These are phyloP conservation scores for Curvularia sp. DNA, from an alignment of 2,329 filamentous ascomycete species.

Conservation along the genomic window DNA sequence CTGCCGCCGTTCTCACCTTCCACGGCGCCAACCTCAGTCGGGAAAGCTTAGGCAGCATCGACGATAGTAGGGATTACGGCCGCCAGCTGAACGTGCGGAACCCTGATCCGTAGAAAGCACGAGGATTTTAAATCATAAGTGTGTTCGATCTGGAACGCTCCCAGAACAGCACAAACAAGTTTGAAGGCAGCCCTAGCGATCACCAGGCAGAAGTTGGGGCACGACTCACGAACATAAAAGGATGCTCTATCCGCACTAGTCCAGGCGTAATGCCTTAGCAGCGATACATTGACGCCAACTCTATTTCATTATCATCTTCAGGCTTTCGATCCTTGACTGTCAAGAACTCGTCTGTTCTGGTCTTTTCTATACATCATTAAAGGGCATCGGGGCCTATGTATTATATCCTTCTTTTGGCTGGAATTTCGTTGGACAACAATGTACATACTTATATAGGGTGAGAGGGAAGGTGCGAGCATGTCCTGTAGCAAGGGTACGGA, in stretches of 20 bases:
- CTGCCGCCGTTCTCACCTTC: conserved; percentile 55
- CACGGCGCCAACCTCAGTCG: conserved; percentile 54
- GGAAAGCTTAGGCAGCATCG: conserved; percentile 56
- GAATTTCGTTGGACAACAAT: conserved; percentile 32
- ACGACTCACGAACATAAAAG: conserved; percentile 40
- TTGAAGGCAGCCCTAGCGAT: conserved; percentile 21
- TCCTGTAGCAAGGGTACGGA: conserved; percentile 10
- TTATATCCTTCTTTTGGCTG: conserved; percentile 25
- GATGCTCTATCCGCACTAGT: conserved; percentile 18
- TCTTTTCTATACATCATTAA: conserved; percentile 25
- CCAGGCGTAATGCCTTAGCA: conserved; percentile 31
- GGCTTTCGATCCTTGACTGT: background rate
- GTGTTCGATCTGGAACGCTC: conserved; percentile 8
- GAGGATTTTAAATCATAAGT: background rate
- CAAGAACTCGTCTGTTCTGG: conserved; percentile 9
- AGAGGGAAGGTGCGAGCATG: conserved; percentile 6
- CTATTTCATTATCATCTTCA: conserved; percentile 10
- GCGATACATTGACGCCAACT: conserved; percentile 27
- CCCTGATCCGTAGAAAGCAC: conserved; percentile 36
- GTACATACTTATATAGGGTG: conserved; percentile 31
- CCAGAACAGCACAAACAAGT: conserved; percentile 5
- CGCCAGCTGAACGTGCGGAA: conserved; percentile 56
- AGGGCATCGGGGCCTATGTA: conserved; percentile 32
- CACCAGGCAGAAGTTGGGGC: conserved; percentile 30
- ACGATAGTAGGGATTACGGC: conserved; percentile 58